Base-by-base conservation (phyloP, 805 yeast genomes). In the Tetrapisispora namnaoensis region DNA sequence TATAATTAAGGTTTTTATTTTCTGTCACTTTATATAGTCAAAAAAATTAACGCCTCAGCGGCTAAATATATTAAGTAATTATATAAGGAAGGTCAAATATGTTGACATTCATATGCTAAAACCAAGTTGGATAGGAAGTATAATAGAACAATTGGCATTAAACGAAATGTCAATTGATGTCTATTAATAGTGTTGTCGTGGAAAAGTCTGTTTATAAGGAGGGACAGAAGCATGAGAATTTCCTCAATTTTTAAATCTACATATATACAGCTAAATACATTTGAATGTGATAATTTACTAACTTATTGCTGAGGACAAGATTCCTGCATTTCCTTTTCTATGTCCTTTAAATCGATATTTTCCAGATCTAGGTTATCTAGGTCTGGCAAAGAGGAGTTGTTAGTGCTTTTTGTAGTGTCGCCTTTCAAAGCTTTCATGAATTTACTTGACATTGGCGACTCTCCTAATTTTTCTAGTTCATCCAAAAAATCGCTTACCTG, bases 381-480 rank as follows among this genome's bases (percentile, higher is more conserved):
- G 28, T 58, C 60, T 20, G 55, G 52, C 10, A 62, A 28, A 9
- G 59, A 55, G 20, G 57, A 55, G 21, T 53, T 35, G 17, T 50
- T 56, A 16, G 44, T 38, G 32, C 43, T 53, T 48, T 53, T 54
- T 34, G 55, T 51, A 18, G 63, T 56, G 40, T 59, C 60, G 39
- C 56, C 54, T 30, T 32, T 42, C 8, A 42, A 16, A 8, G 8
- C 24, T 11, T 42, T 42, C 44, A 42, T 42, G 28, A 42, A 42
- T 6, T 28, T 17, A 18, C 44, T 42, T 11, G 44, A 30, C 17
- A 61, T 62, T 4, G 68, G 68, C 10, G 63, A 57, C 38, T 64
- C 67, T 9, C 68, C 68, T 14, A 62, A 50, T 44, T 58, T 57
- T 46, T 64, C 67, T 20, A 64, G 49, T 17, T 56, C 55, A 49